Evolutionary conservation across 78 protist species (phyloP).

Genomic region (Abeoforma whisleri): DNA sequence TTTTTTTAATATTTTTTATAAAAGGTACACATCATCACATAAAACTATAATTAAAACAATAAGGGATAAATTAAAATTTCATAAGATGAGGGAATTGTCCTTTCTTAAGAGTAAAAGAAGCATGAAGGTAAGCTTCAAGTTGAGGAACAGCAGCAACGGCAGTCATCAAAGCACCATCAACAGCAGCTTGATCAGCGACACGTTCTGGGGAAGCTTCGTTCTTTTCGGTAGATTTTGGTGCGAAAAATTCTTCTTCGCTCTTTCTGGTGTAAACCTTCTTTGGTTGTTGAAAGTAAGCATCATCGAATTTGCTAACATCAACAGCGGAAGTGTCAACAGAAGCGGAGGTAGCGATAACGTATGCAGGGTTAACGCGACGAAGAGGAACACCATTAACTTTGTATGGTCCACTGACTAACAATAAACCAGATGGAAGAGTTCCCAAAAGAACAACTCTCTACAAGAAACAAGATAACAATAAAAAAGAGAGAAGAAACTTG

Average conservation of each 20-base stretch:
- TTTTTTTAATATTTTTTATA: no score
- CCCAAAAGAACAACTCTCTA: conserved; percentile 86
- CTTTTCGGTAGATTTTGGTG: conserved; percentile 35
- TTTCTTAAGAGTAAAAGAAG: conserved; percentile 66
- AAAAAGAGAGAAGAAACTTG: no score
- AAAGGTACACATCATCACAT: no score
- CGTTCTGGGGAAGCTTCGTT: conserved; percentile 49
- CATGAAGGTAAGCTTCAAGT: conserved; percentile 69
- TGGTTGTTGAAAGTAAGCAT: conserved; percentile 41
- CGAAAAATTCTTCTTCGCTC: conserved; percentile 59
- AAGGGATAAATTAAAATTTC: conserved; percentile 77
- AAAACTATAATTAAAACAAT: no score
- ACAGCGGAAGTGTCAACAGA: conserved; percentile 59
- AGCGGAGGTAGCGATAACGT: conserved; percentile 94
- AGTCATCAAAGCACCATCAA: conserved; percentile 65
- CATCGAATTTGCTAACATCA: conserved; percentile 50
- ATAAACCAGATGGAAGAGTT: conserved; percentile 82
- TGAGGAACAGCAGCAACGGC: conserved; percentile 57
- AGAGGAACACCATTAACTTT: conserved; percentile 97
- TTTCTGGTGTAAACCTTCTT: conserved; percentile 27
- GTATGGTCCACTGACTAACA: conserved; percentile 93
- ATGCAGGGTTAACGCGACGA: conserved; percentile 89
- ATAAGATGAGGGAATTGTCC: conserved; percentile 77
- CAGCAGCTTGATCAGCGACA: conserved; percentile 72
- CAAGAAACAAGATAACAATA: no score